These are phyloP conservation scores for Penicillium mononematosum DNA, from an alignment of 495 filamentous ascomycete species.

Conservation along the genomic window DNA sequence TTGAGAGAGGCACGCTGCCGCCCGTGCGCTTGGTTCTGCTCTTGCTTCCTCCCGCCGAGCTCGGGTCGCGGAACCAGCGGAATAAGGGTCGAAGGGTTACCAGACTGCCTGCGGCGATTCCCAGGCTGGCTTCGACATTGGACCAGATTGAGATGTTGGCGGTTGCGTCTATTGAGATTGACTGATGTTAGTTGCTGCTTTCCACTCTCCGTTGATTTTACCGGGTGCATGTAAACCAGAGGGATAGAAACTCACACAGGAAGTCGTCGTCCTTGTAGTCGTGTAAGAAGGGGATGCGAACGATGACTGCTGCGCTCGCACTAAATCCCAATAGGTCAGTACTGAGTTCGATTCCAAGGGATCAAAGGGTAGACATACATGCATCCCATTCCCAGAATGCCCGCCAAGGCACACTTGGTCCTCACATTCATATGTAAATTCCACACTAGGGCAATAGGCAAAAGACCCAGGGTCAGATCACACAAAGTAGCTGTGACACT, in stretches of 20 bases:
- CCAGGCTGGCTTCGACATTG: constrained; percentile 46
- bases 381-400: constrained; percentile 44
- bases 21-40: constrained; percentile 28
- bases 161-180: constrained; percentile 34
- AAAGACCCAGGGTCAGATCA: constrained; percentile 42
- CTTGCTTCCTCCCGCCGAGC: constrained; percentile 24
- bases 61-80: constrained; percentile 43
- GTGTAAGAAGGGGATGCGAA: constrained; percentile 39
- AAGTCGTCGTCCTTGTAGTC: constrained; percentile 31
- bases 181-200: constrained; percentile 16
- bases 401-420: constrained; percentile 38
- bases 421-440: constrained; percentile 39
- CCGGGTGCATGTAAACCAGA: background rate
- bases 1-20: constrained; percentile 37
- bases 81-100: constrained; percentile 50
- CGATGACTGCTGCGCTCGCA: constrained; percentile 40
- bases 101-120: constrained; percentile 47
- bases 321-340: constrained; percentile 16
- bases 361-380: constrained; percentile 29
- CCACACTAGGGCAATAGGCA: constrained; percentile 39
- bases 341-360: background rate
- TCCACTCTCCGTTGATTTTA: background rate
- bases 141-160: constrained; percentile 48
- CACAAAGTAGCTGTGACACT: constrained; percentile 41
- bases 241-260: constrained; percentile 29